phyloP scores from a whole-genome alignment of 192 early-diverging fungal species.

The Backusella sp. region DNA sequence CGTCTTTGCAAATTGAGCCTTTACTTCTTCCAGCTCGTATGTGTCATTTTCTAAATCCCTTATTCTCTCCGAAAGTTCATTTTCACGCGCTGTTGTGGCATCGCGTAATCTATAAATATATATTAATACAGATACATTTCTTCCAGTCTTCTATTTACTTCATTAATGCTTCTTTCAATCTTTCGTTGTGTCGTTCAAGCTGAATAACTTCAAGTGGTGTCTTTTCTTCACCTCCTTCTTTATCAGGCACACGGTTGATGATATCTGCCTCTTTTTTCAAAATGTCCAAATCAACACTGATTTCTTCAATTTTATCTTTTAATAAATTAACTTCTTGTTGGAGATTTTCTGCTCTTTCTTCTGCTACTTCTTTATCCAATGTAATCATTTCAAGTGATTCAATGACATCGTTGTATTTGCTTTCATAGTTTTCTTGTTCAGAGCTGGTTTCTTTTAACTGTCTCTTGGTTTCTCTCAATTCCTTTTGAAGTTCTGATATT shows the following conservation, averaged over 20 bases:
- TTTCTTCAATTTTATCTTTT: slow-evolving; percentile 81
- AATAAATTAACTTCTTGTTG: slow-evolving; percentile 68
- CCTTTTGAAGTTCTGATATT: slow-evolving; percentile 69
- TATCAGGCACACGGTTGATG: slow-evolving; percentile 25
- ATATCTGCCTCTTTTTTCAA: slow-evolving; percentile 59
- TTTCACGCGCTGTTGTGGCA: slow-evolving; percentile 70
- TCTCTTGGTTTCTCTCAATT: slow-evolving; percentile 62
- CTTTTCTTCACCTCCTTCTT: slow-evolving; percentile 37
- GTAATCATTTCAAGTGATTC: slow-evolving; percentile 85
- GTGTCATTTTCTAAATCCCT: slow-evolving; percentile 73
- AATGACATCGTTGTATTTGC: slow-evolving; percentile 66
- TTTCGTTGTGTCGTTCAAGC: slow-evolving; percentile 80
- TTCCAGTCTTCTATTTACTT: slow-evolving; percentile 38
- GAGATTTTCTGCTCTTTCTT: slow-evolving; percentile 77
- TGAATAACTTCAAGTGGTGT: slow-evolving; percentile 60
- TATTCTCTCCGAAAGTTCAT: slow-evolving; percentile 58
- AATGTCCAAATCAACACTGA: slow-evolving; percentile 66
- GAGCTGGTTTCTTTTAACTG: slow-evolving; percentile 50
- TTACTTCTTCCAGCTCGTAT: slow-evolving; percentile 51
- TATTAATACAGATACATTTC: not conserved
- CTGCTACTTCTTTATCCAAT: slow-evolving; percentile 91
- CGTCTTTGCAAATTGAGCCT: slow-evolving; percentile 54
- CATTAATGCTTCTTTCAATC: slow-evolving; percentile 85
- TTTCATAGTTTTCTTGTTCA: slow-evolving; percentile 69
- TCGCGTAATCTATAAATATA: slow-evolving; percentile 66